phyloP scores from a whole-genome alignment of 1,284 basidiomycete genomes.

The Microbotryomycetes sp. region DNA sequence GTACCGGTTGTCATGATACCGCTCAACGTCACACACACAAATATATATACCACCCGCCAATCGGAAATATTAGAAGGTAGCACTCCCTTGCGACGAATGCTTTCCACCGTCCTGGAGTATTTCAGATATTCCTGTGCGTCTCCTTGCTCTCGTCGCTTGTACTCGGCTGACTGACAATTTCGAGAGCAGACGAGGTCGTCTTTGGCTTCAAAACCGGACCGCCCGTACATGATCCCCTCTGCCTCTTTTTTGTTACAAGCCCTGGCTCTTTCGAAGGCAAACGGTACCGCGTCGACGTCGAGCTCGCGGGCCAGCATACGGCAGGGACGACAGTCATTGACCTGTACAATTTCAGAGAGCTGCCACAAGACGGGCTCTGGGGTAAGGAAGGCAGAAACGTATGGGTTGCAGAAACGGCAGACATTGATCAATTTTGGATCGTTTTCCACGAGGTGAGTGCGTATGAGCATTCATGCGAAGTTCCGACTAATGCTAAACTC shows the following conservation, averaged over 20 bases:
- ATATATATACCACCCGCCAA: slow-evolving; percentile 55
- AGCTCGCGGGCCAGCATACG: slow-evolving; percentile 56
- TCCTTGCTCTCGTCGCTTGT: not conserved
- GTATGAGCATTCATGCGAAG: not conserved
- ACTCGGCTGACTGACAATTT: not conserved
- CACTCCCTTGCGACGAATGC: slow-evolving; percentile 58
- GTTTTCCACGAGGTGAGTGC: not conserved
- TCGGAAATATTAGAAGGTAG: slow-evolving; percentile 43
- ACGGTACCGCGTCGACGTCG: slow-evolving; percentile 66
- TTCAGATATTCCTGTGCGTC: slow-evolving; percentile 37
- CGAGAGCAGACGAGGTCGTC: slow-evolving; percentile 54
- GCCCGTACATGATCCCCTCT: slow-evolving; percentile 72
- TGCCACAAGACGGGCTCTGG: slow-evolving; percentile 46
- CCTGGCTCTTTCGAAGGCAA: slow-evolving; percentile 56
- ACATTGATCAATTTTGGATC: not conserved
- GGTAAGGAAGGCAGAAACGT: slow-evolving; percentile 57
- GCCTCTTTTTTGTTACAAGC: slow-evolving; percentile 59
- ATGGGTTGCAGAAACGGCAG: slow-evolving; percentile 43
- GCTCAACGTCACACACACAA: slow-evolving; percentile 74
- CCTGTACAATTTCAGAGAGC: too few species aligned
- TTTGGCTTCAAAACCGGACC: slow-evolving; percentile 69
- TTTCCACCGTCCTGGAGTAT: slow-evolving; percentile 63
- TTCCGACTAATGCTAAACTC: not conserved
- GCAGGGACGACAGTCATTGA: slow-evolving; percentile 69
- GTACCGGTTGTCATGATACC: slow-evolving; percentile 57